Base-by-base conservation (phyloP, 345 rosid species). In the Euphorbia tirucalli region DNA sequence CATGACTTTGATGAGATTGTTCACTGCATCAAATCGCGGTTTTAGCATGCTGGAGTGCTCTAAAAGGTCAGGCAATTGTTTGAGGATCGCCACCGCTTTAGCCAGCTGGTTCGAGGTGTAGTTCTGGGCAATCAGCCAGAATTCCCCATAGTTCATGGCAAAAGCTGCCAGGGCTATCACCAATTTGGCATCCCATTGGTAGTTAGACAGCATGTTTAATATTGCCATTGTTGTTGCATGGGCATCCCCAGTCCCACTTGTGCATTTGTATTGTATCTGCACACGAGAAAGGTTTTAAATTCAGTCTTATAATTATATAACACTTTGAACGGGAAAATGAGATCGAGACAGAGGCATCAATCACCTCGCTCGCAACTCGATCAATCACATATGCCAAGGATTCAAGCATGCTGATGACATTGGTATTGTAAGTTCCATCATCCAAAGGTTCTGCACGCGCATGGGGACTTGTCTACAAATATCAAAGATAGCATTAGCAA, bases 121-220 rank as follows among this genome's bases (percentile, higher is more conserved):
- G 50, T 83, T 85, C 81, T 91, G 93, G 0, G 87, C 87, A 4
- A 93, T 80, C 41, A 91, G 88, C 90, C 91, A 88, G 72, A 93
- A 89, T 75, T 86, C 92, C 9, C 97, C 97, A 69, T 89, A 93
- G 72, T 83, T 93, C 76, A 87, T 82, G 0, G 96, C 98, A 68
- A 93, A 89, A 60, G 97, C 93, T 7, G 97, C 85, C 64, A 93
- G 70, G 21, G 85, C 80, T 74, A 93, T 85, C 70, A 85, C 93
- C 75, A 91, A 69, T 82, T 91, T 93, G 72, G 89, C 87, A 62
- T 89, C 96, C 98, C 98, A 93, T 22, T 85, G 49, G 76, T 85
- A 91, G 69, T 71, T 72, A 16, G 89, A 72, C 48, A 93, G 75
- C 77, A 79, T 75, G 66, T 76, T 74, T 73, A 88, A 71, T 74